Evolutionary conservation across 345 rosid genomes (phyloP), one percentile per base, ranked within the genome.

Genomic region (Excoecaria agallocha): DNA sequence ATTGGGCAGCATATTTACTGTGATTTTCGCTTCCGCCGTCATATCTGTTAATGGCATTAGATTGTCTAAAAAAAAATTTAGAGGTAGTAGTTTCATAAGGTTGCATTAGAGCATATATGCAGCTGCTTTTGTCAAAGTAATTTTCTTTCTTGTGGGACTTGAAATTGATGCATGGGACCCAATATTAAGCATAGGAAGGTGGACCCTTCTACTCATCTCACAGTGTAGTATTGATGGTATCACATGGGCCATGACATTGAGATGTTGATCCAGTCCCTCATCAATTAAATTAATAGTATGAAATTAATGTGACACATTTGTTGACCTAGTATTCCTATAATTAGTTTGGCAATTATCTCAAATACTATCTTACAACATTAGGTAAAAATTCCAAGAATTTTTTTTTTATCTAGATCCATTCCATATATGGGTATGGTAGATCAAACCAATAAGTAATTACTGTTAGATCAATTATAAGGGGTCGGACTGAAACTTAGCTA

Each of bases 201-300:
- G 76, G 81, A 70, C 76, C 80, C 66, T 50, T 16, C 60, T 5
- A 66, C 70, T 66, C 51, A 72, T 68, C 54, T 73, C 41, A 35
- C 16, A 2, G 0, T 11, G 39, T 73, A 58, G 48, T 12, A 45
- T n/a, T 67, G 43, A 39, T 46, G 35, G 22, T 39, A 54, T 55
- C 20, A 52, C 20, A 7, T 49, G 61, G 46, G 15, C 69, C 39
- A 35, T 65, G 51, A 22, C 9, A 3, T 10, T 15, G n/a, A 39
- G 50, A 22, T 59, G 24, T 10, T 5, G 66, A 30, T 30, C 30
- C 30, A 30, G 17, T 16, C 16, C 16, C 43, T 25, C 15, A 16
- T 4, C 66, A 7, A 71, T 43, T 22, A 58, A 7, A 71, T 43
- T 22, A 58, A 43, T 15, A 13, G 22, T 8, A 25, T 71, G 54